phyloP scores from a whole-genome alignment of 2,329 filamentous ascomycete species.

The Trichoderma koningiopsis region DNA sequence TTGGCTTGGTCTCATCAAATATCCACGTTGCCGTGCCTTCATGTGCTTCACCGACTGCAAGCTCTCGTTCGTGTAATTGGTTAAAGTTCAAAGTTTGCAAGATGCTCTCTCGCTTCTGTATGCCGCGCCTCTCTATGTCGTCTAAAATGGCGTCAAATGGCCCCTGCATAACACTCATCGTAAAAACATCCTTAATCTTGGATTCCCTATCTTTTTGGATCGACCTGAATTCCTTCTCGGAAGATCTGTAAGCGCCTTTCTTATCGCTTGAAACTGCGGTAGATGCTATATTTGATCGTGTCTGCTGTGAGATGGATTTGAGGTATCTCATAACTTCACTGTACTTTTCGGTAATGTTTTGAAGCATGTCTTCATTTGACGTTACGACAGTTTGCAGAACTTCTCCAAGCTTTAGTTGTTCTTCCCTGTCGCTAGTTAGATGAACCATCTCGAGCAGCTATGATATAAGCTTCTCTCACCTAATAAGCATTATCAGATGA shows the following conservation, averaged over 20 bases:
- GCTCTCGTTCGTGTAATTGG: conserved; percentile 6
- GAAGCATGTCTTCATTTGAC: background rate
- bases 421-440: background rate
- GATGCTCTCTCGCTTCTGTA: background rate
- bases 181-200: background rate
- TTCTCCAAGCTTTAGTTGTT: background rate
- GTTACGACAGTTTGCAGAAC: background rate
- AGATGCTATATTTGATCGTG: background rate
- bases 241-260: background rate
- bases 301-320: background rate
- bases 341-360: background rate
- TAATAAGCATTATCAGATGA: conserved; percentile 1
- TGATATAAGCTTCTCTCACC: background rate
- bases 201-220: background rate
- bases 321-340: background rate
- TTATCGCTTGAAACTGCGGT: background rate
- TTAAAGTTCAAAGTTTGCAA: conserved; percentile 9
- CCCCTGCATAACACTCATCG: background rate
- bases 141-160: background rate
- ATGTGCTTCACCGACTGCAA: conserved; percentile 14
- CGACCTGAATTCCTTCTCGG: background rate
- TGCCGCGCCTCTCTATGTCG: conserved; percentile 1
- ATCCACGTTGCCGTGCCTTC: conserved; percentile 35
- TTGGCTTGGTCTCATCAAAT: conserved; percentile 24
- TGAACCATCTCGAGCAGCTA: background rate